These are phyloP conservation scores for Saccharum hybrid DNA, from an alignment of 202 grass and related monocot genomes.

Conservation along the genomic window DNA sequence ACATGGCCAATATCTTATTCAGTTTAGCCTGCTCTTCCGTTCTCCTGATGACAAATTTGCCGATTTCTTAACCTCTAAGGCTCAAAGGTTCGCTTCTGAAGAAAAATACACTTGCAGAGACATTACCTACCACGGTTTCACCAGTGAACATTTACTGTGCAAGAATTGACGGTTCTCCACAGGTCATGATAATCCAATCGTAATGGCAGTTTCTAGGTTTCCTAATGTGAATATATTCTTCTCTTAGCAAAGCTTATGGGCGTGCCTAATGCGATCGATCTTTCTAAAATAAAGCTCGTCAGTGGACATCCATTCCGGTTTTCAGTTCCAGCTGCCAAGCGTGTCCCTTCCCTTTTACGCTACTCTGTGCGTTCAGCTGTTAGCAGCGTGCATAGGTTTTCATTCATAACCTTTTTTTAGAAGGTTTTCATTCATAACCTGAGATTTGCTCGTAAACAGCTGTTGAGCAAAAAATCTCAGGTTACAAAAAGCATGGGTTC, in stretches of 20 bases:
- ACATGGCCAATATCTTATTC: constrained; percentile 20
- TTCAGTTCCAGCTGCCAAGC: constrained; percentile 6
- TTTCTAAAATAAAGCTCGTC: constrained; percentile 15
- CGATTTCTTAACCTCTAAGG: constrained; percentile 23
- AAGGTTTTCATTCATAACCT: no score
- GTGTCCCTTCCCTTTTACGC: constrained; percentile 27
- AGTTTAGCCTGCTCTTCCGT: background rate
- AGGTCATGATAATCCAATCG: background rate
- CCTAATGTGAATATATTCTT: constrained; percentile 21
- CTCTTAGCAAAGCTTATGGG: background rate
- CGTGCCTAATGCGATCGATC: background rate
- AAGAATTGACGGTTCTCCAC: constrained; percentile 8
- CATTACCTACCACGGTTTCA: background rate
- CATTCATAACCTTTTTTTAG: background rate
- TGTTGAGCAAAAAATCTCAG: constrained; percentile 24
- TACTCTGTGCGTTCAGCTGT: background rate
- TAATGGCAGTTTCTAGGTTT: constrained; percentile 7
- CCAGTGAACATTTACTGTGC: background rate
- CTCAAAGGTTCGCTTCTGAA: background rate
- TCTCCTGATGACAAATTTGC: background rate
- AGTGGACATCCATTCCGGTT: constrained; percentile 18
- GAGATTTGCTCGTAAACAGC: background rate
- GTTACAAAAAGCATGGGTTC: constrained; percentile 21
- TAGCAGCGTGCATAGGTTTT: background rate
- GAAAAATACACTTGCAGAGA: background rate